phyloP scores from a whole-genome alignment of 768 basidiomycete genomes.

The Pleurotus platypus region DNA sequence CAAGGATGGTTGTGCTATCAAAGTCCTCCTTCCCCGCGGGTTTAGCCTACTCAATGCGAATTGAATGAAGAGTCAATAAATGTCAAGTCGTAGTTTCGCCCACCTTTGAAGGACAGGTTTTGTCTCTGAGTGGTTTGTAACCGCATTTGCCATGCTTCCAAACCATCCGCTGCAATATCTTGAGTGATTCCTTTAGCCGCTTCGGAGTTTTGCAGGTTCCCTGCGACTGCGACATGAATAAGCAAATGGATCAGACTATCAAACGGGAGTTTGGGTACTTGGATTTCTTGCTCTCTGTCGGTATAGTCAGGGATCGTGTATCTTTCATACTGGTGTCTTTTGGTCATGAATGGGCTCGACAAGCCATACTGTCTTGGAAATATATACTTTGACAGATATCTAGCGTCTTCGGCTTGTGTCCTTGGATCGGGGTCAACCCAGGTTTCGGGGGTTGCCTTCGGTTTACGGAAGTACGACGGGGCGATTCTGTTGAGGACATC shows the following conservation, averaged over 20 bases:
- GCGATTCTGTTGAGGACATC: slow-evolving; percentile 65
- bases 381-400: slow-evolving; percentile 76
- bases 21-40: slow-evolving; percentile 35
- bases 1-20: slow-evolving; percentile 66
- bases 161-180: slow-evolving; percentile 56
- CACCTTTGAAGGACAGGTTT: slow-evolving; percentile 79
- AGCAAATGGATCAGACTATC: neutral
- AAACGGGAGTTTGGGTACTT: slow-evolving; percentile 31
- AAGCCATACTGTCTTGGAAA: slow-evolving; percentile 81
- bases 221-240: slow-evolving; percentile 20
- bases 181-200: slow-evolving; percentile 54
- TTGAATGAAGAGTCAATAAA: no score
- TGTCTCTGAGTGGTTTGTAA: slow-evolving; percentile 61
- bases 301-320: slow-evolving; percentile 43
- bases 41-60: slow-evolving; percentile 28
- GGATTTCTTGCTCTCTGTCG: slow-evolving; percentile 68
- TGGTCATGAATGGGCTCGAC: slow-evolving; percentile 48
- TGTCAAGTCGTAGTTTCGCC: neutral
- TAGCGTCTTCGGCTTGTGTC: slow-evolving; percentile 44
- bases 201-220: slow-evolving; percentile 70
- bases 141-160: slow-evolving; percentile 67
- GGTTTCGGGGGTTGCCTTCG: slow-evolving; percentile 18
- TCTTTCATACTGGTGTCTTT: slow-evolving; percentile 14
- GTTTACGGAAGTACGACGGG: slow-evolving; percentile 35
- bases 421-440: slow-evolving; percentile 44